A percentile compares a stretch with the other conserved stretches of the same genome.
Evolutionary conservation across 495 filamentous ascomycete genomes (phyloP).

Genomic region (Elasticomyces elasticus): DNA sequence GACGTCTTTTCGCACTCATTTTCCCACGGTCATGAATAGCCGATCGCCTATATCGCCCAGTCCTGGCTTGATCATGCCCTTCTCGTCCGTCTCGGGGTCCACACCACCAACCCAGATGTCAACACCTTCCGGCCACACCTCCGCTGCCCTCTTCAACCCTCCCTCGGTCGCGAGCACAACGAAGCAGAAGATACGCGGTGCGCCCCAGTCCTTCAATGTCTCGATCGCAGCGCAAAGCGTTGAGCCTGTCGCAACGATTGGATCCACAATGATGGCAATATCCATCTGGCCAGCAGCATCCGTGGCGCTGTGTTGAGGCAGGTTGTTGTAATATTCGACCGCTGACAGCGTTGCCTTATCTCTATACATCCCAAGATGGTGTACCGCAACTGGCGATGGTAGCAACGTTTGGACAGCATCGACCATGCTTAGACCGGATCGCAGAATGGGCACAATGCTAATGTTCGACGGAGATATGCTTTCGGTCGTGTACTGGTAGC

Average conservation of each 20-base stretch:
- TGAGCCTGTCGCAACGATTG: constrained; percentile 86
- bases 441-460: constrained; percentile 81
- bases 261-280: constrained; percentile 78
- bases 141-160: constrained; percentile 58
- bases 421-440: constrained; percentile 83
- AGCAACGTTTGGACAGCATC: constrained; percentile 79
- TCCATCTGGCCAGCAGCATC: constrained; percentile 36
- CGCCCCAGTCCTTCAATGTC: constrained; percentile 82
- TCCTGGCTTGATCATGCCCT: constrained; percentile 86
- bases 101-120: constrained; percentile 78
- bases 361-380: constrained; percentile 90
- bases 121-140: constrained; percentile 62
- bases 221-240: constrained; percentile 85
- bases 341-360: constrained; percentile 75
- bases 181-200: constrained; percentile 67
- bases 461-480: constrained; percentile 53
- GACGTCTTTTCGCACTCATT: constrained; percentile 41
- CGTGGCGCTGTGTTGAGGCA: constrained; percentile 55
- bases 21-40: constrained; percentile 86
- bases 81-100: constrained; percentile 58
- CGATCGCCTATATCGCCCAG: constrained; percentile 87
- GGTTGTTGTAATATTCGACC: constrained; percentile 98
- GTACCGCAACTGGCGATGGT: constrained; percentile 67
- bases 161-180: constrained; percentile 58
- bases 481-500: constrained; percentile 54